Evolutionary conservation across 2,329 filamentous ascomycete species (phyloP).

Genomic region (Periconia sp.): DNA sequence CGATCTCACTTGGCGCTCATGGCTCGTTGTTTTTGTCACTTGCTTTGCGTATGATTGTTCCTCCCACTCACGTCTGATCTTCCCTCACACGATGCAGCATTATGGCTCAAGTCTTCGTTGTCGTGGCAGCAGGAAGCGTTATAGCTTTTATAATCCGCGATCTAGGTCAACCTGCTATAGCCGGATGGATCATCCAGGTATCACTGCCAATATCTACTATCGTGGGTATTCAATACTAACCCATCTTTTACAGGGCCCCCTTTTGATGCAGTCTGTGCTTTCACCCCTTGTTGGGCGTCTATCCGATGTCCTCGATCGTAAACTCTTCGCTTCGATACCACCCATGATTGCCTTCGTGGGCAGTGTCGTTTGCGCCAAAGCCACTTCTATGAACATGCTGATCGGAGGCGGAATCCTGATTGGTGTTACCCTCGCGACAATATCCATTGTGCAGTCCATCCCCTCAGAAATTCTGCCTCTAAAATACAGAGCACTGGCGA

Average conservation of each 20-base stretch:
- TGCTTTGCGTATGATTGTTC: constrained; percentile 51
- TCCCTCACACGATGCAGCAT: constrained; percentile 38
- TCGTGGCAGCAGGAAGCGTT: constrained; percentile 62
- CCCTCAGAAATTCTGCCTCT: constrained; percentile 63
- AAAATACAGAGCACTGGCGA: constrained; percentile 63
- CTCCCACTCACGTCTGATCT: constrained; percentile 11
- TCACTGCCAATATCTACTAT: not conserved
- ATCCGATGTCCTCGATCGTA: constrained; percentile 63
- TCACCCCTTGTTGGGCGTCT: constrained; percentile 63
- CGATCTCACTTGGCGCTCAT: constrained; percentile 62
- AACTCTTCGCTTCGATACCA: constrained; percentile 59
- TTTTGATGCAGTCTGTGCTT: constrained; percentile 64
- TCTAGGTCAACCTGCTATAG: constrained; percentile 56
- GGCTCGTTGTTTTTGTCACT: constrained; percentile 57
- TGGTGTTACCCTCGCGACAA: constrained; percentile 60
- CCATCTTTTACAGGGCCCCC: constrained; percentile 53
- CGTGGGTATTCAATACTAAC: not conserved
- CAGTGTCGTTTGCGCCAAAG: constrained; percentile 61
- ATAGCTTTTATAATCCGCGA: constrained; percentile 63
- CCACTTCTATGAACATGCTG: constrained; percentile 61
- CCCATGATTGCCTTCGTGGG: constrained; percentile 62
- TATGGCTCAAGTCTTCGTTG: constrained; percentile 62
- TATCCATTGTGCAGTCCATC: constrained; percentile 63
- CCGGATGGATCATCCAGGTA: constrained; percentile 64
- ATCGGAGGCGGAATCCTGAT: constrained; percentile 65